Evolutionary conservation across 2,329 filamentous ascomycete genomes (phyloP).

Genomic region (Tolypocladium guangdongense): DNA sequence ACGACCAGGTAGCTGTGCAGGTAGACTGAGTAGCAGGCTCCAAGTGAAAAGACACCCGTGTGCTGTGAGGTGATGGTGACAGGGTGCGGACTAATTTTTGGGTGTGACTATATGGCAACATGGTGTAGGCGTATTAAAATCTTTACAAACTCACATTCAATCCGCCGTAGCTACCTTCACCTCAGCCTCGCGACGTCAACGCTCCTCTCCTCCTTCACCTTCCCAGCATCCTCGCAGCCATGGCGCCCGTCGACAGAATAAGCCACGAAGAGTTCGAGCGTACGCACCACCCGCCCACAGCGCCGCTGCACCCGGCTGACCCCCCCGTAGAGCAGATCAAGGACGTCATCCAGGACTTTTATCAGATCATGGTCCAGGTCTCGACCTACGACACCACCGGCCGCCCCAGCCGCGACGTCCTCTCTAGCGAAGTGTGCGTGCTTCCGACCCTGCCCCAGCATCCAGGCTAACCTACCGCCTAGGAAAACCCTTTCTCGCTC

Average conservation of each 20-base stretch:
- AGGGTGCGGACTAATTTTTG: no score
- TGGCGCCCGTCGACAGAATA: constrained; percentile 30
- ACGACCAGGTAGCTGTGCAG: constrained; percentile 23
- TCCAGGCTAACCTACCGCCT: background rate
- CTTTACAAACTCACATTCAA: no score
- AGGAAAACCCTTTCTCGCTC: constrained; percentile 29
- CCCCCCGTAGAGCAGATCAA: constrained; percentile 41
- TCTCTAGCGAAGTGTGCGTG: constrained; percentile 39
- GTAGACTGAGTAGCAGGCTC: background rate
- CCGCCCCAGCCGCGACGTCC: constrained; percentile 42
- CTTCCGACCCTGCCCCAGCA: background rate
- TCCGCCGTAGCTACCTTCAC: no score
- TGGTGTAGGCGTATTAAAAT: no score
- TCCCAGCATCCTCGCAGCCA: constrained; percentile 9
- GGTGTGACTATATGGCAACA: no score
- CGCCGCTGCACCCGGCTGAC: background rate
- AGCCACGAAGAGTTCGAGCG: constrained; percentile 29
- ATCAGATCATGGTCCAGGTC: constrained; percentile 52
- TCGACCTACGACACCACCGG: constrained; percentile 46
- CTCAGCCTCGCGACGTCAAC: background rate
- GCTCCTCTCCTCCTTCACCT: background rate
- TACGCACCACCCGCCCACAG: constrained; percentile 9
- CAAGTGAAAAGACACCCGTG: no score
- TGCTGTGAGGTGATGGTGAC: no score
- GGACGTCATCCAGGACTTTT: constrained; percentile 52